Evolutionary conservation across 345 rosid species (phyloP).

Genomic region (Salix suchowensis): DNA sequence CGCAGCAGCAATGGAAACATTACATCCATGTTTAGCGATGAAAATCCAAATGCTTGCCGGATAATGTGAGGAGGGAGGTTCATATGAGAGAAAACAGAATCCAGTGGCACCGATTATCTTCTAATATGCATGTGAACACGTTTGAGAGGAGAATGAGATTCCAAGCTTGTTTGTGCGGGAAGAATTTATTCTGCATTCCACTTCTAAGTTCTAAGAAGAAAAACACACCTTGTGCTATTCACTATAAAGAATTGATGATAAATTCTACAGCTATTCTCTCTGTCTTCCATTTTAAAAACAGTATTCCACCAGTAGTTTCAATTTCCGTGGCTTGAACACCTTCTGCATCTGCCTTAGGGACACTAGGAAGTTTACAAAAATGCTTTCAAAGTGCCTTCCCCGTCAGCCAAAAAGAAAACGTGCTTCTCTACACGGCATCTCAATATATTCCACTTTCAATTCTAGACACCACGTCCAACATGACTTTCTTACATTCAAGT

Average conservation of each 20-base stretch:
- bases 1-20: slow-evolving; percentile 38
- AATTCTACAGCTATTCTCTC: slow-evolving; percentile 12
- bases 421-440: background rate
- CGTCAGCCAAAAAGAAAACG: background rate
- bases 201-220: slow-evolving; percentile 15
- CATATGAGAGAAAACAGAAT: background rate
- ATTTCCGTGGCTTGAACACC: background rate
- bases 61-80: slow-evolving; percentile 35
- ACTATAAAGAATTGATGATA: slow-evolving; percentile 5
- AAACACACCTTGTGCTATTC: slow-evolving; percentile 3
- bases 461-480: too few species aligned
- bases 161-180: slow-evolving; percentile 36
- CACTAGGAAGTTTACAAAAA: background rate
- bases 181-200: slow-evolving; percentile 43
- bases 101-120: slow-evolving; percentile 8
- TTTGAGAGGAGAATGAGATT: slow-evolving; percentile 39
- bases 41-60: slow-evolving; percentile 63
- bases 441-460: too few species aligned
- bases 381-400: background rate
- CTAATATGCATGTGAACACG: slow-evolving; percentile 25
- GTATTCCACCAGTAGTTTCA: background rate
- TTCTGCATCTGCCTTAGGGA: too few species aligned
- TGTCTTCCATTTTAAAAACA: slow-evolving; percentile 8
- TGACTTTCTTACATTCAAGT: too few species aligned
- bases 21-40: slow-evolving; percentile 65